phyloP scores from a whole-genome alignment of 441 rosid genomes.

The Hypseocharis bilobata region DNA sequence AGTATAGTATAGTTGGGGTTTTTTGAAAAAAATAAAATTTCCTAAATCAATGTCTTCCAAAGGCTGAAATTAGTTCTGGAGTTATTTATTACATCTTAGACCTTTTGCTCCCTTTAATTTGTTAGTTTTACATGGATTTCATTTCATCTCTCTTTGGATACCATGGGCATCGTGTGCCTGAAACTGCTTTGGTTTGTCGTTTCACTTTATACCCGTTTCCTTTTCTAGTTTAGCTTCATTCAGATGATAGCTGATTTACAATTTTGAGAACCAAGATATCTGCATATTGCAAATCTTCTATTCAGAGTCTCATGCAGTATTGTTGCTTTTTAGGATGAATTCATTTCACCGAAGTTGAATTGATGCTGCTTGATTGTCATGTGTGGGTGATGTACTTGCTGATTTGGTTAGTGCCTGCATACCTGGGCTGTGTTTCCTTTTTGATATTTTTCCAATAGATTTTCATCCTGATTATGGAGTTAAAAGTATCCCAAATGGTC shows the following conservation, averaged over 20 bases:
- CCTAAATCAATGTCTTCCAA: not conserved
- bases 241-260: not conserved
- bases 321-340: constrained; percentile 9
- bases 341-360: not conserved
- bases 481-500: not conserved
- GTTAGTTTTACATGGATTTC: not conserved
- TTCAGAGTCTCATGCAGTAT: not conserved
- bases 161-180: not conserved
- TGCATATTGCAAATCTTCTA: not conserved
- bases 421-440: not conserved
- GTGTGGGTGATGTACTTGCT: constrained; percentile 12
- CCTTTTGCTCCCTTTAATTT: not conserved
- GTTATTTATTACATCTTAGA: not conserved
- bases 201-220: not conserved
- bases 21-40: not conserved
- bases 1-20: not conserved
- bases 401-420: not conserved
- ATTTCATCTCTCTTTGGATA: not conserved
- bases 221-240: not conserved
- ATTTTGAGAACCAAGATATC: not conserved
- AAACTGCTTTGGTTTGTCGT: not conserved
- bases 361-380: not conserved
- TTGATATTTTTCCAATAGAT: not conserved
- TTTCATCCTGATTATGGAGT: not conserved
- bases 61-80: not conserved